Percentiles rank a stretch among this genome's conserved stretches.
Evolutionary conservation across 1,284 basidiomycete genomes (phyloP).

Genomic region (Tremellales sp.): DNA sequence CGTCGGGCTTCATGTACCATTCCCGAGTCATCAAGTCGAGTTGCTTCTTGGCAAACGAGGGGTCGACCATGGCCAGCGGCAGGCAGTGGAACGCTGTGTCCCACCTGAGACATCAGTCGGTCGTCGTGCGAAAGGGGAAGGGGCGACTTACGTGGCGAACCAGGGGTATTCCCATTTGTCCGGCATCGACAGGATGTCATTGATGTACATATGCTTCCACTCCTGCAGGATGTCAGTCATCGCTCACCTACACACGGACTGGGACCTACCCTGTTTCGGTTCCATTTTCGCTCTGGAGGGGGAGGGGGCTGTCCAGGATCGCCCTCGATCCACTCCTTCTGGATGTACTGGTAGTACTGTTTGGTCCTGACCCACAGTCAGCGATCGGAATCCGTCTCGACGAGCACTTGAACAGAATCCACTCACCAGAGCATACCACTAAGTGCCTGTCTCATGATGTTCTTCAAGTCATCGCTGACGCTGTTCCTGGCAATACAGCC

Average conservation of each 20-base stretch:
- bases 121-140: neutral
- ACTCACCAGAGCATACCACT: conserved; percentile 90
- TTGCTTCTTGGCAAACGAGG: conserved; percentile 94
- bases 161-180: conserved; percentile 99
- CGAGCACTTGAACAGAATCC: neutral
- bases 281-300: conserved; percentile 78
- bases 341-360: conserved; percentile 93
- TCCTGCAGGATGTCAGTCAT: conserved; percentile 53
- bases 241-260: neutral
- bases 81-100: conserved; percentile 98
- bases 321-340: conserved; percentile 92
- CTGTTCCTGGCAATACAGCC: conserved; percentile 70
- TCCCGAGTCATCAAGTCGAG: conserved; percentile 92
- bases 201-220: conserved; percentile 92
- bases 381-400: no score
- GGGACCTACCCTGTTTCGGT: conserved; percentile 69
- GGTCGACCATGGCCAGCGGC: conserved; percentile 91
- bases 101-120: conserved; percentile 55
- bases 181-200: conserved; percentile 96
- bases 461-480: conserved; percentile 85
- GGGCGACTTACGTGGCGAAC: conserved; percentile 62
- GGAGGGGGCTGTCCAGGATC: conserved; percentile 93
- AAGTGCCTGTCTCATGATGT: conserved; percentile 95
- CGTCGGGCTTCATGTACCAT: conserved; percentile 98
- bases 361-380: conserved; percentile 64